Percentiles rank a stretch among this genome's conserved stretches.
phyloP scores from a whole-genome alignment of 805 yeast species.

The Candida palmyrensis region DNA sequence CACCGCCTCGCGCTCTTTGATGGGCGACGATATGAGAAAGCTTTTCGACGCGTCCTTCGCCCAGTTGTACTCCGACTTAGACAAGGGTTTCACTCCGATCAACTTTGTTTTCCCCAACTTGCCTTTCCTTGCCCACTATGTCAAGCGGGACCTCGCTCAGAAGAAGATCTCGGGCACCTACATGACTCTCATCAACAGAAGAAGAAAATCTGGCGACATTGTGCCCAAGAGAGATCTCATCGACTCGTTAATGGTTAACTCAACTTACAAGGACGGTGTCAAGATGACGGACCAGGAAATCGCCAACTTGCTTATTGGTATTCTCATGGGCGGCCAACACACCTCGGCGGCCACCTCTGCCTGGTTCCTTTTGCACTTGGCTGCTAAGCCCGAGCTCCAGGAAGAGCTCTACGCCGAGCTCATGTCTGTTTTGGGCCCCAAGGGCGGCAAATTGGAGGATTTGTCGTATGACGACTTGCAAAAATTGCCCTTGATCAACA shows the following conservation, averaged over 20 bases:
- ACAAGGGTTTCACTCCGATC: constrained; percentile 93
- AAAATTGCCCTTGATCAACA: constrained; percentile 75
- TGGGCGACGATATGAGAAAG: constrained; percentile 88
- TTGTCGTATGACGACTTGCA: constrained; percentile 79
- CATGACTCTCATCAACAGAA: constrained; percentile 65
- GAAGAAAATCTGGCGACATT: constrained; percentile 74
- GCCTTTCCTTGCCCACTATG: constrained; percentile 83
- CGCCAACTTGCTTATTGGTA: constrained; percentile 89
- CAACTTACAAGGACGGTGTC: constrained; percentile 89
- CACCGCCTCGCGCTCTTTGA: constrained; percentile 87
- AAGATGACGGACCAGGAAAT: constrained; percentile 93
- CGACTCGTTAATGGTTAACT: constrained; percentile 76
- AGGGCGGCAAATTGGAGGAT: constrained; percentile 43
- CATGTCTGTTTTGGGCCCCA: constrained; percentile 51
- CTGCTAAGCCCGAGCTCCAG: constrained; percentile 80
- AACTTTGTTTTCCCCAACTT: constrained; percentile 94
- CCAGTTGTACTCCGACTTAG: constrained; percentile 80
- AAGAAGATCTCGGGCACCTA: constrained; percentile 74
- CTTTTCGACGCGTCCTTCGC: constrained; percentile 83
- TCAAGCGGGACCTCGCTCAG: constrained; percentile 85
- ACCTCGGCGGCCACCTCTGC: constrained; percentile 95
- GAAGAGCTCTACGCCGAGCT: constrained; percentile 78
- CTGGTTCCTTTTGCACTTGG: constrained; percentile 90
- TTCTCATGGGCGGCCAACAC: constrained; percentile 99
- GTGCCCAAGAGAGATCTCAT: constrained; percentile 78